These are phyloP conservation scores for Fonsecaea pedrosoi DNA, from an alignment of 2,329 filamentous ascomycete genomes.

Conservation along the genomic window DNA sequence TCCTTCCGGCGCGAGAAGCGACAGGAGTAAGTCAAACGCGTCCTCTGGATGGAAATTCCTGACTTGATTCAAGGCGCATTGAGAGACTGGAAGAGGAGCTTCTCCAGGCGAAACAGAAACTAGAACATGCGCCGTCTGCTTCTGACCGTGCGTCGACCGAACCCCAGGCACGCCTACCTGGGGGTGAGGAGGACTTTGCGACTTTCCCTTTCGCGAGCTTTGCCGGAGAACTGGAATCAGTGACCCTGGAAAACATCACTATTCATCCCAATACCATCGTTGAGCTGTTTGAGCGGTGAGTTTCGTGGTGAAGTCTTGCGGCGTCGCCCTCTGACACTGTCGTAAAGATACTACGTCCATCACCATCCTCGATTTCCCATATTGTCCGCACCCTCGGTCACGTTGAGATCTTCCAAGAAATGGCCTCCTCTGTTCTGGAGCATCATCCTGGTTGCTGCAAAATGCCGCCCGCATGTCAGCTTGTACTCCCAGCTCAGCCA, in stretches of 20 bases:
- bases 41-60: neutral
- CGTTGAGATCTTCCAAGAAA: constrained; percentile 16
- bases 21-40: constrained; percentile 13
- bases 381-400: constrained; percentile 12
- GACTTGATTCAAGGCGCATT: constrained; percentile 13
- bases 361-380: constrained; percentile 20
- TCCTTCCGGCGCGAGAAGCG: constrained; percentile 20
- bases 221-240: constrained; percentile 10
- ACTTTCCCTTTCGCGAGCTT: constrained; percentile 15
- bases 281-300: constrained; percentile 20
- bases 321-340: neutral
- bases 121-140: constrained; percentile 11
- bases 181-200: constrained; percentile 17
- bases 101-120: constrained; percentile 16
- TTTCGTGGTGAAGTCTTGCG: neutral
- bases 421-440: constrained; percentile 22
- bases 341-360: constrained; percentile 16
- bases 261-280: constrained; percentile 14
- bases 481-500: constrained; percentile 19
- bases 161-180: neutral
- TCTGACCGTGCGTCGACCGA: neutral
- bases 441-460: constrained; percentile 20
- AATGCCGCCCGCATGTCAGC: constrained; percentile 11
- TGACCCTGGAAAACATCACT: constrained; percentile 13
- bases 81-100: constrained; percentile 20